These are phyloP conservation scores for Skeletonema tropicum DNA, from an alignment of 108 stramenopile genomes.

Conservation along the genomic window DNA sequence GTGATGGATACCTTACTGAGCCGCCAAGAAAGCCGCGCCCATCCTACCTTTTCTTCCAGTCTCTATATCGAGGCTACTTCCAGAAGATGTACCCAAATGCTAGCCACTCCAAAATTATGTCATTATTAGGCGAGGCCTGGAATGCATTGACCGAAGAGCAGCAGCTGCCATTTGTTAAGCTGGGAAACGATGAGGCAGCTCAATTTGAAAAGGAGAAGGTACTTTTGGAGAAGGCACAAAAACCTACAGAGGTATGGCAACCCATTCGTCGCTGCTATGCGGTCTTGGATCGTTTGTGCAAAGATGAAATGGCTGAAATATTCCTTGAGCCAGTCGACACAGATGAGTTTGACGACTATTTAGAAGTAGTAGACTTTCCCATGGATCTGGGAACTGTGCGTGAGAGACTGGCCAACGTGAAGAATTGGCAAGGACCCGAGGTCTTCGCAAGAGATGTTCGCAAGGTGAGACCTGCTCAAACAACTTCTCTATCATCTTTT, in stretches of 20 bases:
- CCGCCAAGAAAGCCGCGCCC: constrained; percentile 89
- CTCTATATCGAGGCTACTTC: constrained; percentile 74
- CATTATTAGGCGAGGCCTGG: constrained; percentile 81
- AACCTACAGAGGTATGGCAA: constrained; percentile 86
- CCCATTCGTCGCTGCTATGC: constrained; percentile 78
- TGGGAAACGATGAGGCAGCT: constrained; percentile 78
- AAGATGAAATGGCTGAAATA: constrained; percentile 79
- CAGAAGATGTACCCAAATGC: constrained; percentile 64
- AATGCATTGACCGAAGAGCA: constrained; percentile 66
- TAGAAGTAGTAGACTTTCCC: constrained; percentile 78
- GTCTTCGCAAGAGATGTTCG: constrained; percentile 88
- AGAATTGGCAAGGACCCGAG: constrained; percentile 78
- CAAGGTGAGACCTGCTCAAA: constrained; percentile 54
- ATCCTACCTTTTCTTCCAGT: constrained; percentile 85
- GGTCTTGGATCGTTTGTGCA: constrained; percentile 73
- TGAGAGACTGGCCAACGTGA: constrained; percentile 49
- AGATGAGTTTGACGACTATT: constrained; percentile 81
- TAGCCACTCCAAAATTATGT: constrained; percentile 72
- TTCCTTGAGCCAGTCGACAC: constrained; percentile 89
- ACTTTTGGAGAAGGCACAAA: constrained; percentile 81
- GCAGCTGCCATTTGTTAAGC: constrained; percentile 68
- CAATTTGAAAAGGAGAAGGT: constrained; percentile 73
- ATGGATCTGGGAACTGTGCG: constrained; percentile 93
- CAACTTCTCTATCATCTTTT: background rate
- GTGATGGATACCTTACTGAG: constrained; percentile 86